Evolutionary conservation across 139 green algal species (phyloP).

Genomic region (Trebouxia sp.): DNA sequence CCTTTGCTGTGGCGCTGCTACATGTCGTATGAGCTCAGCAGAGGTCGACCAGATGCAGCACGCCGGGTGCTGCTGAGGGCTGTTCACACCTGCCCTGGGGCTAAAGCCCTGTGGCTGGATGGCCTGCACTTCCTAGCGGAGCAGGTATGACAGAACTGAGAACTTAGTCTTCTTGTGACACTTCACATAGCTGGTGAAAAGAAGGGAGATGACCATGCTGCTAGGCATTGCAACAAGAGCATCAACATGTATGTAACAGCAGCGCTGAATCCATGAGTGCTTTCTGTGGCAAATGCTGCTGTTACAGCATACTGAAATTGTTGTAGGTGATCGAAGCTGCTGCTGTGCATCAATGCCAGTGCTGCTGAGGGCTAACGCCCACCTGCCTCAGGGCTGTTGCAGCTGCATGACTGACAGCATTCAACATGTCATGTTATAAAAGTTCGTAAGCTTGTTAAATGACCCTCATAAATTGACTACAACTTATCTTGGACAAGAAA

Average conservation of each 20-base stretch:
- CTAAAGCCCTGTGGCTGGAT: conserved; percentile 75
- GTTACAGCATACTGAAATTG: background rate
- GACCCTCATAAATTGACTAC: too few relatives aligned
- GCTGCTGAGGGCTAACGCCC: too few relatives aligned
- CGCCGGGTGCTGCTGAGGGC: conserved; percentile 69
- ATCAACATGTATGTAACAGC: background rate
- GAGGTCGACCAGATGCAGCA: conserved; percentile 36
- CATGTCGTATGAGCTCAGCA: conserved; percentile 39
- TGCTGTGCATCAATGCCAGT: too few relatives aligned
- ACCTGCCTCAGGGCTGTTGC: too few relatives aligned
- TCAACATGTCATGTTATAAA: too few relatives aligned
- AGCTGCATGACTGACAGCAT: too few relatives aligned
- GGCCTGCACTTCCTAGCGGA: conserved; percentile 46
- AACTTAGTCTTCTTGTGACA: background rate
- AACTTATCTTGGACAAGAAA: too few relatives aligned
- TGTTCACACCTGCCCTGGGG: conserved; percentile 69
- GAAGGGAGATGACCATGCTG: background rate
- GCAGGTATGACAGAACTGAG: background rate
- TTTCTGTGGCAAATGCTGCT: background rate
- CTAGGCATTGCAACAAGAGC: background rate
- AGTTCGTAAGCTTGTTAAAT: too few relatives aligned
- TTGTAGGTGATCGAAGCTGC: background rate
- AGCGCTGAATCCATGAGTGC: background rate
- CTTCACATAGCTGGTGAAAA: background rate
- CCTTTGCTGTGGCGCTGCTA: conserved; percentile 54